phyloP scores from a whole-genome alignment of 441 rosid species.

The Corymbia citriodora region DNA sequence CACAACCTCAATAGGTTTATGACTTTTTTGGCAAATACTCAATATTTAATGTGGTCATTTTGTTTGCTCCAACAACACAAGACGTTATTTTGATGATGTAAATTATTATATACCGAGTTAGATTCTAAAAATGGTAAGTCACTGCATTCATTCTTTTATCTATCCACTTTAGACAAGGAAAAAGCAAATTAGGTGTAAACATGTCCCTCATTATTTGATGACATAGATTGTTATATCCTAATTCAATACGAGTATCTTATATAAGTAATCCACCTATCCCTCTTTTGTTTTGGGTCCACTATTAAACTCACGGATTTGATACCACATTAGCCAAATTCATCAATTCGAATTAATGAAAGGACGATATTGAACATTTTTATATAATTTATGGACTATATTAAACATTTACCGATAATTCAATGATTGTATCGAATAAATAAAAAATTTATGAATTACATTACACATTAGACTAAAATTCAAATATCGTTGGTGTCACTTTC shows the following conservation, averaged over 20 bases:
- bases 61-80: neutral
- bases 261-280: neutral
- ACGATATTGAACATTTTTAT: neutral
- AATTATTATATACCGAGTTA: too few species aligned
- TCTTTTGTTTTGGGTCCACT: neutral
- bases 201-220: neutral
- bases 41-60: too few species aligned
- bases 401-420: rapidly evolving
- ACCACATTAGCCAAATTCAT: too few species aligned
- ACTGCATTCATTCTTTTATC: too few species aligned
- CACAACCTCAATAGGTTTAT: too few species aligned
- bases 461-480: too few species aligned
- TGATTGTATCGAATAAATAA: rapidly evolving
- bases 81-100: neutral
- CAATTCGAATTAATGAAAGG: neutral
- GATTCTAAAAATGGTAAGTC: neutral
- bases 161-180: too few species aligned
- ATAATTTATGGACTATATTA: neutral
- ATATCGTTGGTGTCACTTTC: neutral
- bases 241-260: neutral
- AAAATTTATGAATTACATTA: too few species aligned
- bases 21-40: neutral
- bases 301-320: neutral
- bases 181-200: neutral
- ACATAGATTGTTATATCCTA: neutral